Base-by-base conservation (phyloP, 1,284 basidiomycete genomes). In the Cystobasidium slooffiae region DNA sequence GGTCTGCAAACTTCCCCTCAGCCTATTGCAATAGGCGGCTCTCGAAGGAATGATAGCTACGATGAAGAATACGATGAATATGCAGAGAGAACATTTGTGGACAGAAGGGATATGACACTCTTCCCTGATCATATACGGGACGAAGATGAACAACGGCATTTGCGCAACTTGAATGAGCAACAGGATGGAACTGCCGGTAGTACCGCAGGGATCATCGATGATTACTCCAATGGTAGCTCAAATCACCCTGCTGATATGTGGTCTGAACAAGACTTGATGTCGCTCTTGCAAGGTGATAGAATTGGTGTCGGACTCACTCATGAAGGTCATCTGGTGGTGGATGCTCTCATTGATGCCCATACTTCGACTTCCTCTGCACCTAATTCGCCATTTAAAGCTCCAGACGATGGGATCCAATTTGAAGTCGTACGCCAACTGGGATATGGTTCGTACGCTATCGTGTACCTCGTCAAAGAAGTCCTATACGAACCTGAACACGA, bases 401-500 rank as follows among this genome's bases (percentile, higher is more conserved):
- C 44, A 56, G 63, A 66, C 43, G 69, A 67, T 59, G 46, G 49
- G 7, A 64, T 74, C 24, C 72, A 68, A 62, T 74, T 68, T 10
- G 75, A 76, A 51, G 63, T 76, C 43, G 66, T 76, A 22, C 64
- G 75, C 6, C 64, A 76, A 24, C 53, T 76, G 1, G 75, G 75
- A 3, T 74, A 64, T 43, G 75, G 75, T 3, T 68, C 64, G 6
- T 76, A 76, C 44, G 75, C 75, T 20, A 72, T 76, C 4, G 94
- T 97, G 66, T 97, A 97, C 82, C 89, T 94, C 77, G 93, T 96
- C 31, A 88, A 90, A 68, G 93, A 97, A 83, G 87, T 94, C 56
- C 84, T 91, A 76, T 88, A 84, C 81, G 90, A 86, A 79, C 84
- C 81, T 7, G 66, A 75, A 1, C 75, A 78, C 53, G 69, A 73